Evolutionary conservation across 495 filamentous ascomycete genomes (phyloP), one percentile per base, ranked within the genome.

Genomic region (Apiosordaria backusii): DNA sequence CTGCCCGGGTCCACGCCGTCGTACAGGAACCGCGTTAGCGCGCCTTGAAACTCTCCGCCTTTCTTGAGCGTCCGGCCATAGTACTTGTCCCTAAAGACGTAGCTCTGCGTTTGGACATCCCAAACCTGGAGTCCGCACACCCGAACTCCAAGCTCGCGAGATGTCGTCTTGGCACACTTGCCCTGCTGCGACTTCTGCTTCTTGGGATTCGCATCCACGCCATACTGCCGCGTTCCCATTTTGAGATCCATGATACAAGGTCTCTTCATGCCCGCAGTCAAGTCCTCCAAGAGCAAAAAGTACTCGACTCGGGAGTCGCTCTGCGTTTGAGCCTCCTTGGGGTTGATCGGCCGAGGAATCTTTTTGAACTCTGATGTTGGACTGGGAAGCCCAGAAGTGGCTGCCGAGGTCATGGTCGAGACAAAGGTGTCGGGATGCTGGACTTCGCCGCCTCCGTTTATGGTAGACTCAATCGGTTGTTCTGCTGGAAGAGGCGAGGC

Each of bases 221-320:
- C 95, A 77, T 97, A 97, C 75, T 99, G 95, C 3, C 95, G 88
- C n/a, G 95, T 99, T 13, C 95, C 95, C 95, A 99, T 99, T 76
- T 99, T 99, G 66, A 99, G 82, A 76, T 99, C 95, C 70, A 99
- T 88, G 52, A 97, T 95, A 77, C 95, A 98, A 15, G 95, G 95
- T 35, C 90, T 89, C 73, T 90, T 91, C 94, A 99, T 97, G 40
- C 95, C 95, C 5, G 95, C 91, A 2, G 95, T 99, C 27, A 99
- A 85, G 74, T 99, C 95, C 78, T 99, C 95, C n/a, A 99, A 81
- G 0, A 99, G 83, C 7, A 99, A 82, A 76, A 99, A 99, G 71
- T 93, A 94, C 73, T 97, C 90, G 24, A 95, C 90, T 18, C 94
- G 84, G 18, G 82, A 82, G 61, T 83, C 80, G 23, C 70, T 78